Percentiles rank a stretch among this genome's conserved stretches.
phyloP scores from a whole-genome alignment of 495 filamentous ascomycete genomes.

The Podospora bellae-mahoneyi region DNA sequence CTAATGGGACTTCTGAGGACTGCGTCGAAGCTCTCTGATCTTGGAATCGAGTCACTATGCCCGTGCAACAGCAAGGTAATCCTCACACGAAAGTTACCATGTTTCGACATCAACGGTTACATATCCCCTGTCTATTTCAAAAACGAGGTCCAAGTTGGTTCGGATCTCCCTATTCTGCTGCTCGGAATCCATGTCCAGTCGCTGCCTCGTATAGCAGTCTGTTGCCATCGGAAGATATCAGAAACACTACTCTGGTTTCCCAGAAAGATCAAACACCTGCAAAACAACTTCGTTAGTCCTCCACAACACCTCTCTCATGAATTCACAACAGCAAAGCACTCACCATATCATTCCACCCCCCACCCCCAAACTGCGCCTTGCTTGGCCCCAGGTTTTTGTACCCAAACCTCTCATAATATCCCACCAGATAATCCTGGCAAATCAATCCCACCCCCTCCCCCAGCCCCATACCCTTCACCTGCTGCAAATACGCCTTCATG shows the following conservation, averaged over 20 bases:
- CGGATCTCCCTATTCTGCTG: too few relatives aligned
- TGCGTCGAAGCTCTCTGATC: too few relatives aligned
- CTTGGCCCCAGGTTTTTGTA: conserved; percentile 69
- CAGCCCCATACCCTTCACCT: conserved; percentile 56
- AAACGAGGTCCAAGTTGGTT: too few relatives aligned
- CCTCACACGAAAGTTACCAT: too few relatives aligned
- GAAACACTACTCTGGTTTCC: neutral
- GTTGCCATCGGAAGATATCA: neutral
- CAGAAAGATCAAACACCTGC: neutral
- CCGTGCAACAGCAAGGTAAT: too few relatives aligned
- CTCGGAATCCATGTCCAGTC: too few relatives aligned
- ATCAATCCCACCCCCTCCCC: conserved; percentile 74
- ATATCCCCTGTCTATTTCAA: too few relatives aligned
- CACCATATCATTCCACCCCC: conserved; percentile 76
- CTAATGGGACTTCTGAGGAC: too few relatives aligned
- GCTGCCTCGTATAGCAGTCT: neutral
- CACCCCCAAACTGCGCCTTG: conserved; percentile 63
- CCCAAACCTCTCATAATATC: conserved; percentile 74
- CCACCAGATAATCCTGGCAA: conserved; percentile 65
- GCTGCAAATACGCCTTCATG: conserved; percentile 71
- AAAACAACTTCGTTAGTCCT: neutral
- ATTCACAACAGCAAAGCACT: conserved; percentile 5
- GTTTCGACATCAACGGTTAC: too few relatives aligned
- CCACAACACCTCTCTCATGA: too few relatives aligned
- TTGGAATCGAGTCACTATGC: too few relatives aligned